A percentile compares a stretch with the other conserved stretches of the same genome.
These are phyloP conservation scores for Amaranthus hypochondriacus DNA, from an alignment of 148 eudicot species.

Conservation along the genomic window DNA sequence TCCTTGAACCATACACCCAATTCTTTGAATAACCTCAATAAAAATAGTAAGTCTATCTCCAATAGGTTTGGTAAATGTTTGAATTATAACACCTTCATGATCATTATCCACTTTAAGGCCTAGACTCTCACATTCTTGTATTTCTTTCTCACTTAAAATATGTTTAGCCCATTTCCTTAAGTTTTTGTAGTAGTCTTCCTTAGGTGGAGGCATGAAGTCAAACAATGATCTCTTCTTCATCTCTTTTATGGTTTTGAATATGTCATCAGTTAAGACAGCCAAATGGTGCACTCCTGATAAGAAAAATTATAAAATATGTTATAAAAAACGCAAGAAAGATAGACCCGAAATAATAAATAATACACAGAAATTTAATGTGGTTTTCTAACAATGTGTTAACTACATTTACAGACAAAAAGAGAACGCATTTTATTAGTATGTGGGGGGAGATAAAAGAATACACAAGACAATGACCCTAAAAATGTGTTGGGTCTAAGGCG, in stretches of 20 bases:
- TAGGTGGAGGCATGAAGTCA: slow-evolving; percentile 84
- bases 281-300: slow-evolving; percentile 67
- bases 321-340: too few species aligned
- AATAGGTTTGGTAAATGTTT: slow-evolving; percentile 79
- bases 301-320: too few species aligned
- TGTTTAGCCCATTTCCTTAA: slow-evolving; percentile 53
- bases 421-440: too few species aligned
- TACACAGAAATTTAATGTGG: too few species aligned
- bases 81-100: slow-evolving; percentile 83
- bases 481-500: too few species aligned
- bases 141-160: slow-evolving; percentile 67
- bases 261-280: slow-evolving; percentile 64
- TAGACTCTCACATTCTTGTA: slow-evolving; percentile 67
- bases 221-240: slow-evolving; percentile 74
- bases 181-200: slow-evolving; percentile 60
- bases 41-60: slow-evolving; percentile 91
- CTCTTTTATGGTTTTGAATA: slow-evolving; percentile 67
- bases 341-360: too few species aligned
- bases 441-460: too few species aligned
- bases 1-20: slow-evolving; percentile 76
- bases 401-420: too few species aligned
- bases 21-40: slow-evolving; percentile 81
- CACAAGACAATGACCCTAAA: too few species aligned
- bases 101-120: slow-evolving; percentile 84
- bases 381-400: too few species aligned